phyloP scores from a whole-genome alignment of 495 filamentous ascomycete genomes.

The Copromyces sp. region DNA sequence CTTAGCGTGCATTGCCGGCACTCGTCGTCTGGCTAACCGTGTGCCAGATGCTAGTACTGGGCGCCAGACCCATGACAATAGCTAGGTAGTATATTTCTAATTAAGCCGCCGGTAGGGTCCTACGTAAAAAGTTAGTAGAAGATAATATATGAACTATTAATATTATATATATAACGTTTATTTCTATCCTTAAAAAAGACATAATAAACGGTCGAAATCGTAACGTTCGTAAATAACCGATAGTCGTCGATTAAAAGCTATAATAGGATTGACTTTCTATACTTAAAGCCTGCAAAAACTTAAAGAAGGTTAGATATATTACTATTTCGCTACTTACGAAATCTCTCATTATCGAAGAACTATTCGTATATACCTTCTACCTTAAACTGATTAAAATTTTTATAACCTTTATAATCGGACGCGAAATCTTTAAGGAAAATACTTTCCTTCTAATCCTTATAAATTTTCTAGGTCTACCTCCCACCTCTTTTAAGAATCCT shows the following conservation, averaged over 20 bases:
- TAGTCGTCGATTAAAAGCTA: conserved; percentile 22
- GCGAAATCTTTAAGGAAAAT: conserved; percentile 16
- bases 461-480: background rate
- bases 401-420: conserved; percentile 22
- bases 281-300: conserved; percentile 33
- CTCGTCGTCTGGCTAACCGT: too few species aligned
- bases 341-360: conserved; percentile 24
- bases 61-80: too few species aligned
- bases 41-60: too few species aligned
- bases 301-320: conserved; percentile 21
- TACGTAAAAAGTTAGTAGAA: conserved; percentile 29
- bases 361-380: conserved; percentile 29
- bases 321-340: conserved; percentile 21
- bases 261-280: conserved; percentile 35
- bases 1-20: too few species aligned
- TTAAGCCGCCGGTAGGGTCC: conserved; percentile 5
- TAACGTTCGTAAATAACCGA: conserved; percentile 9
- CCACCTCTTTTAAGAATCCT: conserved; percentile 4
- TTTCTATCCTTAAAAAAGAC: conserved; percentile 35
- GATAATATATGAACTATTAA: conserved; percentile 20
- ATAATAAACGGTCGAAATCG: conserved; percentile 22
- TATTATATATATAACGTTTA: too few species aligned
- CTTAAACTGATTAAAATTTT: conserved; percentile 15
- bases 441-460: conserved; percentile 13
- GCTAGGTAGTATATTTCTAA: conserved; percentile 17